Evolutionary conservation across 768 basidiomycete genomes (phyloP), one percentile per base, ranked within the genome.

Genomic region (Pleurotus tuoliensis): DNA sequence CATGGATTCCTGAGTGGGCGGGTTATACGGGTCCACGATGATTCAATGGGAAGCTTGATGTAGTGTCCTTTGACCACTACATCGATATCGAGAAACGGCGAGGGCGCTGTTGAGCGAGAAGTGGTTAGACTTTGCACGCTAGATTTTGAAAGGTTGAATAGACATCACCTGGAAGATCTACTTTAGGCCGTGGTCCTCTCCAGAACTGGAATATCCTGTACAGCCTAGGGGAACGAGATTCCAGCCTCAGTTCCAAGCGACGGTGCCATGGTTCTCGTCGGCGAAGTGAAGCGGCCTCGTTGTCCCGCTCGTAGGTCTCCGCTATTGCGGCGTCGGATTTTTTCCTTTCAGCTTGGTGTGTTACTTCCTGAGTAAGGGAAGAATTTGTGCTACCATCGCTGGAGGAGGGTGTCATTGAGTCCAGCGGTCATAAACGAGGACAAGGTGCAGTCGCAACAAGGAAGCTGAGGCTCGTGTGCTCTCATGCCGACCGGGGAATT

Each of bases 111-210:
- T 34, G 37, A 16, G n/a, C 12, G 27, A 39, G 54, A 30, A 58
- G 59, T 56, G 34, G 46, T 48, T 41, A 58, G 54, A 13, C 22
- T 7, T 15, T 25, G 3, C 13, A n/a, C 20, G 30, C 9, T 34
- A 3, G 30, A 34, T 0, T 34, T 34, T 34, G 30, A 34, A 20
- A 12, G 20, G 52, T 12, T 16, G 30, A 46, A 39, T n/a, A 8
- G 13, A 38, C 66, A 79, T 52, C 60, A 81, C 80, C 69, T 75
- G 76, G 65, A 69, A 82, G 63, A 71, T 81, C 64, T 62, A 76
- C 66, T 72, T 82, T 79, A 15, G 84, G 86, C 38, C 80, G 69
- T 0, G 87, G 88, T 4, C 88, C 88, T 64, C 79, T 76, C 46
- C 82, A 55, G 62, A 84, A 85, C 6, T 61, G 48, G 9, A 68